phyloP scores from a whole-genome alignment of 192 early-diverging fungal species.

The Backusella australiensis region DNA sequence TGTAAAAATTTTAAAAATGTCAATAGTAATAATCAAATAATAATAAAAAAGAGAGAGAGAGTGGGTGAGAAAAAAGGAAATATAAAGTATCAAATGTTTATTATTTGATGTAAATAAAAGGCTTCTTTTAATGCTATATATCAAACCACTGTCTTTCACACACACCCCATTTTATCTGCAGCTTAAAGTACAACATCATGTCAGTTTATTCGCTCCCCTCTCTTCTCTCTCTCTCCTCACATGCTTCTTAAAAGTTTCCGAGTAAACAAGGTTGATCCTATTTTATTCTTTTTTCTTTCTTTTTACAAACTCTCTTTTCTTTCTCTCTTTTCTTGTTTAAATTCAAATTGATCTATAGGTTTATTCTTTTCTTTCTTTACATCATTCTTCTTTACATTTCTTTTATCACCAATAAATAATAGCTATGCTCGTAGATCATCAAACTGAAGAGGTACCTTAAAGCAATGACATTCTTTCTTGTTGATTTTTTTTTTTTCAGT shows the following conservation, averaged over 20 bases:
- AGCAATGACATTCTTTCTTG: neutral
- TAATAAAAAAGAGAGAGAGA: neutral
- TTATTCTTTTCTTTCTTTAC: neutral
- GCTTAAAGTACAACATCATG: conserved; percentile 1
- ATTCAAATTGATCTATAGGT: neutral
- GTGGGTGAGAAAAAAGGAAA: neutral
- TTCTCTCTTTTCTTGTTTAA: neutral
- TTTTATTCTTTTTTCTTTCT: conserved; percentile 4
- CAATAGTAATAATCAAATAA: neutral
- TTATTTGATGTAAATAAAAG: neutral
- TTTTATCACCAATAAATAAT: neutral
- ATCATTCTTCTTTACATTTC: neutral
- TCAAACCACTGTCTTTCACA: neutral
- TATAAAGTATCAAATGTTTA: neutral
- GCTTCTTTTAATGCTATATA: neutral
- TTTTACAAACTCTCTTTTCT: neutral
- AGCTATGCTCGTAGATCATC: neutral
- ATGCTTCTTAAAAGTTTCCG: conserved; percentile 15
- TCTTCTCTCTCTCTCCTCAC: neutral
- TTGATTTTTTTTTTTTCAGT: neutral
- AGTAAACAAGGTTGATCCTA: conserved; percentile 6
- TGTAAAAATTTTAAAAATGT: neutral
- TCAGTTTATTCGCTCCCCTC: neutral
- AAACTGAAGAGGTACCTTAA: neutral
- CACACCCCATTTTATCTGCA: conserved; percentile 3